These are phyloP conservation scores for Macrocybe gigantea DNA, from an alignment of 768 basidiomycete species.

Conservation along the genomic window DNA sequence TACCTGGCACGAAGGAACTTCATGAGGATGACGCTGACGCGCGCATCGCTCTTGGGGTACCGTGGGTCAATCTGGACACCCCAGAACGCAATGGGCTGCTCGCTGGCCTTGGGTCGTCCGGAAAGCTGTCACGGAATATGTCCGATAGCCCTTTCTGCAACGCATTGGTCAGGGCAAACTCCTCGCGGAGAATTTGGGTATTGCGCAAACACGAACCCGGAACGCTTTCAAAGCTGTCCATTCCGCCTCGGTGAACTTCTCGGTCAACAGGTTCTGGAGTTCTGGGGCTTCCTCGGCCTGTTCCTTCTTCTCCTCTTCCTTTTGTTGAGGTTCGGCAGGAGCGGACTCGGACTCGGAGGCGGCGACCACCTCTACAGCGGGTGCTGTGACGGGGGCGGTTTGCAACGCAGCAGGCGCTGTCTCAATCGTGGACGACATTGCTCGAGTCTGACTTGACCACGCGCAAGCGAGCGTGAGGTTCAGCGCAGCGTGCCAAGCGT, in stretches of 20 bases:
- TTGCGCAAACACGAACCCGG: conserved; percentile 36
- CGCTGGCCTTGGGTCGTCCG: conserved; percentile 48
- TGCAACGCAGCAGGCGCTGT: conserved; percentile 5
- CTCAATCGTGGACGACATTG: not conserved
- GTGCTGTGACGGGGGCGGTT: conserved; percentile 4
- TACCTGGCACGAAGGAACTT: conserved; percentile 79
- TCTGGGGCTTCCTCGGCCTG: conserved; percentile 31
- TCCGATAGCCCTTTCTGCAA: conserved; percentile 39
- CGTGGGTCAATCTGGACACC: conserved; percentile 62
- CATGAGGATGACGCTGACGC: conserved; percentile 70
- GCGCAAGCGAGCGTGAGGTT: conserved; percentile 8
- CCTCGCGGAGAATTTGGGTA: not conserved
- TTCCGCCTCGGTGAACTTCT: conserved; percentile 65
- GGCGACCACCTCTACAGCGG: conserved; percentile 4
- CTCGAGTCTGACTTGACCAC: conserved; percentile 1
- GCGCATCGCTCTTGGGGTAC: conserved; percentile 45
- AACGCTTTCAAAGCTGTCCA: conserved; percentile 67
- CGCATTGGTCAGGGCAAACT: not conserved
- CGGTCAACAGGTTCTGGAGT: conserved; percentile 65
- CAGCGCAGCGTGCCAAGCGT: conserved; percentile 2
- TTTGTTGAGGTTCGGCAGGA: conserved; percentile 4
- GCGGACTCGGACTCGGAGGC: conserved; percentile 7
- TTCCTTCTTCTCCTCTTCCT: conserved; percentile 5
- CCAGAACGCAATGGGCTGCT: conserved; percentile 58
- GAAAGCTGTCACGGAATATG: conserved; percentile 53